phyloP scores from a whole-genome alignment of 2,329 filamentous ascomycete genomes.

The Colletotrichum trifolii region DNA sequence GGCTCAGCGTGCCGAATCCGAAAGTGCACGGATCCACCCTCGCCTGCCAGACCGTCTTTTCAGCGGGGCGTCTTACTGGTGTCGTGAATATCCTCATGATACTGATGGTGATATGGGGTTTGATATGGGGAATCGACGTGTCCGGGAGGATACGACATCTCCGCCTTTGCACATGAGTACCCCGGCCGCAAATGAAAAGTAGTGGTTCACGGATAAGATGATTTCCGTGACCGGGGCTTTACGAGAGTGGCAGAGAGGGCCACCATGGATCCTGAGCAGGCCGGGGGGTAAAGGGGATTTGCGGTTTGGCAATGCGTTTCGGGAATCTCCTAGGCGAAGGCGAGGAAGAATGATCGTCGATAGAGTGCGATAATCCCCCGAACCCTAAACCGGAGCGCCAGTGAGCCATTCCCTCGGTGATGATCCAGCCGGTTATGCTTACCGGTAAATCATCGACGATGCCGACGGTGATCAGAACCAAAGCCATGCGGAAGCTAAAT shows the following conservation, averaged over 20 bases:
- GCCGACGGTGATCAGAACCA: conserved; percentile 4
- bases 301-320: conserved; percentile 34
- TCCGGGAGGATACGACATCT: conserved; percentile 12
- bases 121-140: neutral
- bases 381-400: conserved; percentile 29
- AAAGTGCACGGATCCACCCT: conserved; percentile 9
- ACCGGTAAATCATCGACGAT: conserved; percentile 12
- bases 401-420: conserved; percentile 16
- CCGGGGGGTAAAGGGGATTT: conserved; percentile 21
- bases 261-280: conserved; percentile 10
- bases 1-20: conserved; percentile 12
- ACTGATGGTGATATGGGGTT: neutral
- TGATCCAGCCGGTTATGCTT: conserved; percentile 11
- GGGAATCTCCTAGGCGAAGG: conserved; percentile 23
- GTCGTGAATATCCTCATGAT: conserved; percentile 26
- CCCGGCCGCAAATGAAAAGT: conserved; percentile 10
- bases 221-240: conserved; percentile 8
- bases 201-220: conserved; percentile 14
- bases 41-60: conserved; percentile 29
- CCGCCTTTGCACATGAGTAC: conserved; percentile 2
- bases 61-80: neutral
- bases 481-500: neutral
- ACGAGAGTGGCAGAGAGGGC: neutral
- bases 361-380: conserved; percentile 35
- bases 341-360: conserved; percentile 22